These are phyloP conservation scores for Diaporthe aspalathi DNA, from an alignment of 2,329 filamentous ascomycete genomes.

Conservation along the genomic window DNA sequence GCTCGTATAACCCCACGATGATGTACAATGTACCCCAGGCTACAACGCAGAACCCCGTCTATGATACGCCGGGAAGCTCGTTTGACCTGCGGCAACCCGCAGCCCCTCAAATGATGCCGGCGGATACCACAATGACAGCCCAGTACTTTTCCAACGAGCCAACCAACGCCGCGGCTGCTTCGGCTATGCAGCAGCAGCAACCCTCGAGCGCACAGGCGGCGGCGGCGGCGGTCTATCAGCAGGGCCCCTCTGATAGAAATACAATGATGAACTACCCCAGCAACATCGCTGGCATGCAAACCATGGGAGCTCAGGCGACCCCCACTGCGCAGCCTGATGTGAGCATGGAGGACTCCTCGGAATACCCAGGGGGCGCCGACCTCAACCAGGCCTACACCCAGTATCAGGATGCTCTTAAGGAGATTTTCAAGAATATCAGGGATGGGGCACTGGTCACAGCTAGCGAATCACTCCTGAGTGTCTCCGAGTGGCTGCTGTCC, in stretches of 20 bases:
- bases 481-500: slow-evolving; percentile 67
- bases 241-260: slow-evolving; percentile 63
- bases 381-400: slow-evolving; percentile 76
- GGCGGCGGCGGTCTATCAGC: slow-evolving; percentile 74
- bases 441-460: slow-evolving; percentile 61
- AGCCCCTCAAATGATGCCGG: slow-evolving; percentile 79
- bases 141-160: slow-evolving; percentile 81
- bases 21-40: slow-evolving; percentile 83
- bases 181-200: slow-evolving; percentile 62
- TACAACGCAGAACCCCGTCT: slow-evolving; percentile 71
- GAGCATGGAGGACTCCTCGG: slow-evolving; percentile 67
- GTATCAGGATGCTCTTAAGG: slow-evolving; percentile 71
- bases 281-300: slow-evolving; percentile 59
- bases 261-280: slow-evolving; percentile 67
- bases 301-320: slow-evolving; percentile 55
- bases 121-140: slow-evolving; percentile 67
- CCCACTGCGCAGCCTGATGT: slow-evolving; percentile 55
- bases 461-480: slow-evolving; percentile 62
- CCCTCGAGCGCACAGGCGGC: slow-evolving; percentile 62
- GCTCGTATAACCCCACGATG: slow-evolving; percentile 72
- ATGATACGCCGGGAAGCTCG: slow-evolving; percentile 76
- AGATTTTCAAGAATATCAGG: slow-evolving; percentile 78
- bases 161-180: slow-evolving; percentile 68
- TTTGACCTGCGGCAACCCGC: slow-evolving; percentile 82
- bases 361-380: slow-evolving; percentile 62